Conservation (phyloP, 352 stramenopile species). For the Globisporangium perplexum region DNA sequence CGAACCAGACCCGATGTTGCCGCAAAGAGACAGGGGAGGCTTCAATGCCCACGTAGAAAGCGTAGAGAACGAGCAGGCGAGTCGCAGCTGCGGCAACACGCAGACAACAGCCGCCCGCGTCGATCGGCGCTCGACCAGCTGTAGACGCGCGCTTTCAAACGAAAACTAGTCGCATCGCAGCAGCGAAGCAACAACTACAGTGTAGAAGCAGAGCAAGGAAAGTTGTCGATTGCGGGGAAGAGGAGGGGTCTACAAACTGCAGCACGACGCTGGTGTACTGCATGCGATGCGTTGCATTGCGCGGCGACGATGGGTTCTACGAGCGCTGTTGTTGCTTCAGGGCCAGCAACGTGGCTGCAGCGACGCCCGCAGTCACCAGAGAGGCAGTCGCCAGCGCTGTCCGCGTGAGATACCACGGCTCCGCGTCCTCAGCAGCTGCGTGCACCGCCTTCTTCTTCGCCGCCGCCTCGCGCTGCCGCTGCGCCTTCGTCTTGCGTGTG, state of each 20-base stretch:
- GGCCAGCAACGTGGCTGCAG: conserved; percentile 48
- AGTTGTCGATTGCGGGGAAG: conserved; percentile 5
- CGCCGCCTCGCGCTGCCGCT: conserved; percentile 22
- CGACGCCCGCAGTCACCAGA: conserved; percentile 63
- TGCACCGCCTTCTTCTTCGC: conserved; percentile 4
- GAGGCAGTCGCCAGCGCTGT: conserved; percentile 54
- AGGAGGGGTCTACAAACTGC: conserved; percentile 2
- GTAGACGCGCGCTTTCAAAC: conserved; percentile 3
- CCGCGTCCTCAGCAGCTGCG: conserved; percentile 6
- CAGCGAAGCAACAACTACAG: not conserved
- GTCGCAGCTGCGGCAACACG: conserved; percentile 6
- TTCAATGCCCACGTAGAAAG: conserved; percentile 1
- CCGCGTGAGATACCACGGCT: conserved; percentile 63
- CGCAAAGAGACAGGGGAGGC: conserved; percentile 6
- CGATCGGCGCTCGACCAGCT: not conserved
- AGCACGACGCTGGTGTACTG: not conserved
- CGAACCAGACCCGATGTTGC: not conserved
- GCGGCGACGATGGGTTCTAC: conserved; percentile 2
- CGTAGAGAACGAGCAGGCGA: not conserved
- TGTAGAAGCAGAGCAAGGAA: conserved; percentile 1
- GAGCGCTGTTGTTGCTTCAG: conserved; percentile 45
- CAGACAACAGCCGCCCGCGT: not conserved
- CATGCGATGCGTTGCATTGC: not conserved
- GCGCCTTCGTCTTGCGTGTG: conserved; percentile 54
- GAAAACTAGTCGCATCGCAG: not conserved